Conservation (phyloP, 2,329 filamentous ascomycete species). For the Epichloe gansuensis region DNA sequence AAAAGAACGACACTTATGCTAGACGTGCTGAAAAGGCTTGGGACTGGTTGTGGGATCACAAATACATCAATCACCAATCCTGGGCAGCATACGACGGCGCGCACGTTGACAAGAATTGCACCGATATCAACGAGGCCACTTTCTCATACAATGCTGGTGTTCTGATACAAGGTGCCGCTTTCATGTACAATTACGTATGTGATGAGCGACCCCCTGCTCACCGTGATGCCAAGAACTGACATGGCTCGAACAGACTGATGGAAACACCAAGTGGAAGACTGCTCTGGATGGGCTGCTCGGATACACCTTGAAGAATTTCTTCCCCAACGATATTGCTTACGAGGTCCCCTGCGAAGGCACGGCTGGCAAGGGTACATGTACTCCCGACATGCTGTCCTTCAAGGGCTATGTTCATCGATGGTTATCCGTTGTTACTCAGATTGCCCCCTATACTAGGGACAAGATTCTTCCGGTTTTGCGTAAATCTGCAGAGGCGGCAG, state of each 20-base stretch:
- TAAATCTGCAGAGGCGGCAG: slow-evolving; percentile 45
- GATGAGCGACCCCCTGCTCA: background rate
- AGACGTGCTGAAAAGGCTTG: slow-evolving; percentile 48
- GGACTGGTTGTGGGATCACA: slow-evolving; percentile 43
- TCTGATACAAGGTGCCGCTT: slow-evolving; percentile 48
- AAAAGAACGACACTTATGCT: slow-evolving; percentile 50
- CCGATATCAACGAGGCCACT: slow-evolving; percentile 45
- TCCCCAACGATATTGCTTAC: slow-evolving; percentile 44
- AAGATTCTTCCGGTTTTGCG: slow-evolving; percentile 45
- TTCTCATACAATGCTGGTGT: slow-evolving; percentile 57
- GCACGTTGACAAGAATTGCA: slow-evolving; percentile 45
- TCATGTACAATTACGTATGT: slow-evolving; percentile 53
- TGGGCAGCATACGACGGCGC: slow-evolving; percentile 55
- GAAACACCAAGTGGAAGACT: slow-evolving; percentile 38
- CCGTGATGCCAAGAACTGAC: slow-evolving; percentile 7
- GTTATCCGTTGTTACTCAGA: slow-evolving; percentile 45
- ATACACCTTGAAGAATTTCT: slow-evolving; percentile 37
- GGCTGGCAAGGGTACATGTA: slow-evolving; percentile 39
- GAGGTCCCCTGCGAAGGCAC: slow-evolving; percentile 58
- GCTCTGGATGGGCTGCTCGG: slow-evolving; percentile 43
- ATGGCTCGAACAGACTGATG: slow-evolving; percentile 30
- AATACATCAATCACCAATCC: slow-evolving; percentile 44
- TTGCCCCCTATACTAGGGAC: slow-evolving; percentile 46
- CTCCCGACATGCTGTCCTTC: slow-evolving; percentile 59
- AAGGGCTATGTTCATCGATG: slow-evolving; percentile 58